Evolutionary conservation across 1,139 yeast species (phyloP).

Genomic region (Blastobotrys serpentis): DNA sequence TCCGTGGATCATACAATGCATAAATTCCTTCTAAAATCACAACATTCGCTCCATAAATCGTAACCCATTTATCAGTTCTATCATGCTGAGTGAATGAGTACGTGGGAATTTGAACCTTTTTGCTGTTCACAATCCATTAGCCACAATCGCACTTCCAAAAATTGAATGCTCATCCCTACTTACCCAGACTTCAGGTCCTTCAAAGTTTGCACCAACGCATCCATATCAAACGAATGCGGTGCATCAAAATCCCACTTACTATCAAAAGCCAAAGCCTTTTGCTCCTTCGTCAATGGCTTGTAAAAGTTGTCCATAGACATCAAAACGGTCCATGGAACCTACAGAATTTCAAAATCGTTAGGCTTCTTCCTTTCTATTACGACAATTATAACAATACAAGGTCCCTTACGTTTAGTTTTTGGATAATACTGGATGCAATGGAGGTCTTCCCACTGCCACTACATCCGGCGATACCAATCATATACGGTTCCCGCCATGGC

Average conservation of each 20-base stretch:
- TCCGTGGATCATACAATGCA: slow-evolving; percentile 69
- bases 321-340: slow-evolving; percentile 96
- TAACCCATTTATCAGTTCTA: slow-evolving; percentile 64
- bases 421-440: slow-evolving; percentile 79
- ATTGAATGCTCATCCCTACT: slow-evolving; percentile 1
- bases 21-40: slow-evolving; percentile 89
- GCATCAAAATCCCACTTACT: slow-evolving; percentile 79
- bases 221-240: slow-evolving; percentile 80
- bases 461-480: slow-evolving; percentile 92
- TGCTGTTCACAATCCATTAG: slow-evolving; percentile 24
- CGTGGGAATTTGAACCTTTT: slow-evolving; percentile 72
- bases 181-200: slow-evolving; percentile 58
- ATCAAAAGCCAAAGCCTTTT: slow-evolving; percentile 61
- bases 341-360: slow-evolving; percentile 21
- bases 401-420: slow-evolving; percentile 50
- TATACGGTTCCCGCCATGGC: slow-evolving; percentile 95
- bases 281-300: slow-evolving; percentile 62
- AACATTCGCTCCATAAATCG: slow-evolving; percentile 94
- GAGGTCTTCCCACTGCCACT: slow-evolving; percentile 97
- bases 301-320: slow-evolving; percentile 90
- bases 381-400: too few relatives aligned
- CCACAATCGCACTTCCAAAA: slow-evolving; percentile 30
- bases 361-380: neutral
- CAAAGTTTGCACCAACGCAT: slow-evolving; percentile 63
- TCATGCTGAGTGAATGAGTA: slow-evolving; percentile 78